Conservation (phyloP, 345 rosid genomes). For the Populus simonii region DNA sequence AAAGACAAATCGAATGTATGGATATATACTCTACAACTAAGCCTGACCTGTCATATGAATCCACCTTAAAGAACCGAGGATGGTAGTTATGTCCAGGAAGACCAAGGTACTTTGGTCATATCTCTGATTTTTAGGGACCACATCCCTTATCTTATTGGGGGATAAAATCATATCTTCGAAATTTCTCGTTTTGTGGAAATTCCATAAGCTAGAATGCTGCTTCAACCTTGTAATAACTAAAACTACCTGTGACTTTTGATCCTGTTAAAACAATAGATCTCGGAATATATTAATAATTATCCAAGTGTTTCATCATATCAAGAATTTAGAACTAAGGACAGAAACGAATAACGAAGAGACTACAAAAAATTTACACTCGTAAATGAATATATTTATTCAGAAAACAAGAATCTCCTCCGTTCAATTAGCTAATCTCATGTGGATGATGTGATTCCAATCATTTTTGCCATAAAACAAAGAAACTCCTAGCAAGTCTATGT, state of each 20-base stretch:
- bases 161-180: no score
- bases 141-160: no score
- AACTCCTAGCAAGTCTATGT: not conserved
- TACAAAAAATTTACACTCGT: not conserved
- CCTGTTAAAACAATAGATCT: no score
- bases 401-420: not conserved
- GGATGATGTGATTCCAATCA: not conserved
- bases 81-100: not conserved
- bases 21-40: not conserved
- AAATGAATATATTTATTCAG: not conserved
- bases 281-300: no score
- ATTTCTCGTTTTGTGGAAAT: no score
- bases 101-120: not conserved
- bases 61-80: not conserved
- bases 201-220: no score
- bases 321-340: not conserved
- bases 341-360: not conserved
- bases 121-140: not conserved
- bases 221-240: no score
- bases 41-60: not conserved
- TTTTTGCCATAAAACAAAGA: not conserved
- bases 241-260: no score
- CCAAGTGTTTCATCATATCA: not conserved
- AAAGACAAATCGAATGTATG: no score
- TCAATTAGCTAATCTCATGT: not conserved